Conservation (phyloP, 2,329 filamentous ascomycete genomes). For the Clarireedia paspali region DNA sequence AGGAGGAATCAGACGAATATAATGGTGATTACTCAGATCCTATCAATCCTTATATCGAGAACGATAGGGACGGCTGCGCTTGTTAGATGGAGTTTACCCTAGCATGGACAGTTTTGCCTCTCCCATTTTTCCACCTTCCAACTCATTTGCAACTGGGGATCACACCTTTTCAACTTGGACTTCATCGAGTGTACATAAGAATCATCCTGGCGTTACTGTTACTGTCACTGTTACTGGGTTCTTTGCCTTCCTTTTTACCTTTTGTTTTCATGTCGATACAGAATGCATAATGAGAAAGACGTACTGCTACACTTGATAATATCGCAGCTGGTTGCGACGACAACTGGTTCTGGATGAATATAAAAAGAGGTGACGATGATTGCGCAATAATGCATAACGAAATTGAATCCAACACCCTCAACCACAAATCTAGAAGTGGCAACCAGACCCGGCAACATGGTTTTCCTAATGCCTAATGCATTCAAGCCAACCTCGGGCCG, state of each 20-base stretch:
- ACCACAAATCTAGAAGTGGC: not conserved
- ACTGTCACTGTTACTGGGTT: conserved; percentile 11
- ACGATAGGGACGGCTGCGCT: conserved; percentile 84
- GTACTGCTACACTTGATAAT: not conserved
- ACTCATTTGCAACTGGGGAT: not conserved
- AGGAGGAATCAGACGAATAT: conserved; percentile 97
- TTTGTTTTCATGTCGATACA: conserved; percentile 20
- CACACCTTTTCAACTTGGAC: conserved; percentile 4
- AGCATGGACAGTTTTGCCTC: conserved; percentile 2
- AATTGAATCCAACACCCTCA: too few relatives aligned
- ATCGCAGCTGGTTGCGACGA: not conserved
- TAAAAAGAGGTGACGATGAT: too few relatives aligned
- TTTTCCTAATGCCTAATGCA: too few relatives aligned
- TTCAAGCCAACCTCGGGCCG: too few relatives aligned
- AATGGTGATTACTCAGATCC: conserved; percentile 95
- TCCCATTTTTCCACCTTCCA: conserved; percentile 2
- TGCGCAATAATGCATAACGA: too few relatives aligned
- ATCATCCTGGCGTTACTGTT: conserved; percentile 24
- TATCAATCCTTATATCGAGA: conserved; percentile 96
- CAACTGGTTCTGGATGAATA: not conserved
- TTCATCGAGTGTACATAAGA: conserved; percentile 25
- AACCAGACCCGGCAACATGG: not conserved
- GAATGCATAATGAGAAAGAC: conserved; percentile 18
- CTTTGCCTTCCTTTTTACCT: conserved; percentile 15
- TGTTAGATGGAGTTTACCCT: conserved; percentile 51